phyloP scores from a whole-genome alignment of 2,329 filamentous ascomycete species.

The Pseudodiploospora longispora region DNA sequence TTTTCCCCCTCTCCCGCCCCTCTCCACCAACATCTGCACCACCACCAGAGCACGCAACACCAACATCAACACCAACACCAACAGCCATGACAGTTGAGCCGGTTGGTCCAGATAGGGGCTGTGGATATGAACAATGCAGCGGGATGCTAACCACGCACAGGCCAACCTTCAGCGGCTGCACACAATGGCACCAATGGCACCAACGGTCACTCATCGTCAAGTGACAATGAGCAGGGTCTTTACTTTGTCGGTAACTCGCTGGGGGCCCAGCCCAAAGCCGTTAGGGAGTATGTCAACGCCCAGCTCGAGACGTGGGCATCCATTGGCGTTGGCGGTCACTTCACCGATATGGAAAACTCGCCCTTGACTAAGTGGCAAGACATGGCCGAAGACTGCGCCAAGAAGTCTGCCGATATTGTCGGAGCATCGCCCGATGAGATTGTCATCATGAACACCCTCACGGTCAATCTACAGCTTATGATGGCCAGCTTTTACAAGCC shows the following conservation, averaged over 20 bases:
- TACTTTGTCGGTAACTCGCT: constrained; percentile 91
- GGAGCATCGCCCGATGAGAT: constrained; percentile 67
- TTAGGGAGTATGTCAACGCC: constrained; percentile 55
- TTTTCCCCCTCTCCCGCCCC: too few species aligned
- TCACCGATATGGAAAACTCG: constrained; percentile 59
- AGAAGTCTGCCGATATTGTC: constrained; percentile 63
- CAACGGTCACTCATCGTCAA: constrained; percentile 15
- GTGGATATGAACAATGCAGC: too few species aligned
- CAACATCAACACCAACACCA: constrained; percentile 12
- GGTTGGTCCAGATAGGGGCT: too few species aligned
- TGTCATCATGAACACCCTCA: constrained; percentile 82
- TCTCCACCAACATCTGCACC: too few species aligned
- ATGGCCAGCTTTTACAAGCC: constrained; percentile 81
- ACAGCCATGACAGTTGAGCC: not conserved
- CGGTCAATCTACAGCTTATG: constrained; percentile 70
- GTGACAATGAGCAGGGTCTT: constrained; percentile 38
- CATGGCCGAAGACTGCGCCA: constrained; percentile 66
- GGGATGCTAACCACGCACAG: too few species aligned
- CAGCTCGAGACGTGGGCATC: constrained; percentile 79
- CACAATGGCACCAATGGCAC: constrained; percentile 16
- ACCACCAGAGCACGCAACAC: constrained; percentile 7
- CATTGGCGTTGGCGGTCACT: constrained; percentile 80
- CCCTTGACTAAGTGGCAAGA: constrained; percentile 67
- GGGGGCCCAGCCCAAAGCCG: constrained; percentile 69
- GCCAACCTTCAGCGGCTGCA: not conserved